Percentiles rank a stretch among this genome's conserved stretches.
Conservation (phyloP, 768 basidiomycete genomes). For the Trametes punicea region DNA sequence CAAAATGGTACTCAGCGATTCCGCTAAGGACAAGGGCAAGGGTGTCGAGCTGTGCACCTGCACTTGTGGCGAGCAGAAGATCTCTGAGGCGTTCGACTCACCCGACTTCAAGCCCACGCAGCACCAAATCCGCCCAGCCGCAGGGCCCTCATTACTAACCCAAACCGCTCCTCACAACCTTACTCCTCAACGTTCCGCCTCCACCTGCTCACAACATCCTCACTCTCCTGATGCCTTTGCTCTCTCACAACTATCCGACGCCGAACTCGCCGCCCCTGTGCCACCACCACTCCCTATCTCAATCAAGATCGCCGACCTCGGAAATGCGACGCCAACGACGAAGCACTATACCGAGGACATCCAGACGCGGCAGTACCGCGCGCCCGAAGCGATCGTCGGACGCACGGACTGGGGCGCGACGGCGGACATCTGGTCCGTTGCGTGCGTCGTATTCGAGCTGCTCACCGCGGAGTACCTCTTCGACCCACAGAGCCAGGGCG, state of each 20-base stretch:
- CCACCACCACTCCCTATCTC: constrained; percentile 50
- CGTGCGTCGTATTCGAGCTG: constrained; percentile 88
- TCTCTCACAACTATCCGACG: background rate
- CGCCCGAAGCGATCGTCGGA: constrained; percentile 92
- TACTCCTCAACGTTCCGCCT: constrained; percentile 20
- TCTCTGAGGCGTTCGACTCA: background rate
- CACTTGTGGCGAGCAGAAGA: constrained; percentile 10
- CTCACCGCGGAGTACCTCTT: constrained; percentile 91
- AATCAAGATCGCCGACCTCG: constrained; percentile 92
- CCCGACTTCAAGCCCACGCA: constrained; percentile 5
- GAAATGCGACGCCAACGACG: constrained; percentile 89
- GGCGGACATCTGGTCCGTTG: constrained; percentile 90
- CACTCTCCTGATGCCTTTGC: background rate
- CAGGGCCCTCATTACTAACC: constrained; percentile 34
- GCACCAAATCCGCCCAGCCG: constrained; percentile 16
- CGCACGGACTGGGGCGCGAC: constrained; percentile 81
- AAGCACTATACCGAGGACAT: constrained; percentile 94
- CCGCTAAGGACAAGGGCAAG: constrained; percentile 9
- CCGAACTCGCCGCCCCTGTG: background rate
- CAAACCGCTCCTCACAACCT: constrained; percentile 34
- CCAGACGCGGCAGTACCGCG: constrained; percentile 93
- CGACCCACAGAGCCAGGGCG: constrained; percentile 80
- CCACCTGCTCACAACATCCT: constrained; percentile 13
- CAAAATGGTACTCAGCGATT: constrained; percentile 19
- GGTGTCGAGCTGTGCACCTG: constrained; percentile 10